phyloP scores from a whole-genome alignment of 1,139 yeast species.

The Blastobotrys arbuscula region DNA sequence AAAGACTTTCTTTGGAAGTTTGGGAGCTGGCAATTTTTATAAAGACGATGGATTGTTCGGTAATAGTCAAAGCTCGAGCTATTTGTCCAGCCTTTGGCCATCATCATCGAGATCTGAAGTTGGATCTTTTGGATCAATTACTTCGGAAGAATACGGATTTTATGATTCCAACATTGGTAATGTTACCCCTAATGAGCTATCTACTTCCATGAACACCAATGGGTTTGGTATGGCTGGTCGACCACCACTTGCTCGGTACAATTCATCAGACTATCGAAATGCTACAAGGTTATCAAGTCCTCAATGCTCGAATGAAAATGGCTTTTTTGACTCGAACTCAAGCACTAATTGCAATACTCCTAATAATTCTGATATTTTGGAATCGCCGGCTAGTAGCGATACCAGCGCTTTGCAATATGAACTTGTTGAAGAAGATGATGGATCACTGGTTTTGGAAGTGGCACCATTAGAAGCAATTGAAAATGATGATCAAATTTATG shows the following conservation, averaged over 20 bases:
- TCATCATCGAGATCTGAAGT: constrained; percentile 10
- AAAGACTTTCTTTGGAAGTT: constrained; percentile 10
- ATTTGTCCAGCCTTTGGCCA: constrained; percentile 12
- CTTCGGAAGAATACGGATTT: constrained; percentile 16
- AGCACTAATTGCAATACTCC: neutral
- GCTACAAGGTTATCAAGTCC: constrained; percentile 15
- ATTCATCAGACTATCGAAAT: constrained; percentile 20
- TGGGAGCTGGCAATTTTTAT: neutral
- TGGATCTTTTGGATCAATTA: constrained; percentile 14
- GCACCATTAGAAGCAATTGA: constrained; percentile 7
- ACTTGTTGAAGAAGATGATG: constrained; percentile 13
- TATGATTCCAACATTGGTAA: constrained; percentile 6
- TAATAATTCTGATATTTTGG: neutral
- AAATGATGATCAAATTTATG: neutral
- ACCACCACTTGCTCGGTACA: constrained; percentile 16
- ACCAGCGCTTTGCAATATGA: constrained; percentile 5
- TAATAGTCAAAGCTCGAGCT: constrained; percentile 10
- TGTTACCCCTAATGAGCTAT: too few species aligned
- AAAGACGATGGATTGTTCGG: constrained; percentile 5
- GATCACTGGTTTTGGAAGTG: constrained; percentile 16
- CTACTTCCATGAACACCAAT: neutral
- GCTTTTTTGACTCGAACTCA: neutral
- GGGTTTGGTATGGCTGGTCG: neutral
- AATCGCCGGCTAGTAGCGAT: neutral
- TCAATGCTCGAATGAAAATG: neutral